phyloP scores from a whole-genome alignment of 2,329 filamentous ascomycete species.

The Penicillium expansum region DNA sequence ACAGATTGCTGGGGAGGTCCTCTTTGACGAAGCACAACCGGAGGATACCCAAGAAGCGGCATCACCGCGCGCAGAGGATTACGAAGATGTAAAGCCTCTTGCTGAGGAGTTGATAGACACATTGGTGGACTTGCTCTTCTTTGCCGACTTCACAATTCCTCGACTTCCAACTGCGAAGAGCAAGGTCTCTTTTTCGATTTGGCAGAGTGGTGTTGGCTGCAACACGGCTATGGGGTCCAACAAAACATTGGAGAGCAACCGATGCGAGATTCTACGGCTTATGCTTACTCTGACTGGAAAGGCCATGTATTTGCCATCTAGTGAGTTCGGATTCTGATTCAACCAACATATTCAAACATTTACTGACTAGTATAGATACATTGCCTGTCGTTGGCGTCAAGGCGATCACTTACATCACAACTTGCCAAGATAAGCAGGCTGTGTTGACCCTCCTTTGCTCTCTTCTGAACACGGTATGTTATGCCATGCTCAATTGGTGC shows the following conservation, averaged over 20 bases:
- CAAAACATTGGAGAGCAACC: constrained; percentile 89
- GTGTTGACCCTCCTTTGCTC: constrained; percentile 90
- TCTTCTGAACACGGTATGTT: constrained; percentile 80
- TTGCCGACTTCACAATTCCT: constrained; percentile 82
- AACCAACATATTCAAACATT: background rate
- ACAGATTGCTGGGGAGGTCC: constrained; percentile 67
- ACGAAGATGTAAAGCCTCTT: constrained; percentile 79
- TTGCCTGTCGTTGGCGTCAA: constrained; percentile 80
- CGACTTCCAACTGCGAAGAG: constrained; percentile 66
- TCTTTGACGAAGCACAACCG: constrained; percentile 74
- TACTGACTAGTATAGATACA: constrained; percentile 44
- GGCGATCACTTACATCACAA: constrained; percentile 83
- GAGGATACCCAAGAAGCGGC: constrained; percentile 51
- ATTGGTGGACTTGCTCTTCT: constrained; percentile 85
- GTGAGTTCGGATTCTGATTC: constrained; percentile 37
- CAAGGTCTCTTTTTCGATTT: constrained; percentile 90
- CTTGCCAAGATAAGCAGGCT: constrained; percentile 83
- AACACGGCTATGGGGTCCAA: constrained; percentile 84
- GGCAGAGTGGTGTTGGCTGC: constrained; percentile 96
- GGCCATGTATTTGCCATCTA: constrained; percentile 88
- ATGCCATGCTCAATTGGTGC: constrained; percentile 36
- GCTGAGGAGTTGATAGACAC: constrained; percentile 92
- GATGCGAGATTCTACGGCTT: constrained; percentile 82
- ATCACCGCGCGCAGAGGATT: constrained; percentile 56
- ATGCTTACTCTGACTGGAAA: constrained; percentile 83